Percentiles rank a stretch among this genome's conserved stretches.
These are phyloP conservation scores for Leishmania mexicana DNA, from an alignment of 208 protist genomes.

Conservation along the genomic window DNA sequence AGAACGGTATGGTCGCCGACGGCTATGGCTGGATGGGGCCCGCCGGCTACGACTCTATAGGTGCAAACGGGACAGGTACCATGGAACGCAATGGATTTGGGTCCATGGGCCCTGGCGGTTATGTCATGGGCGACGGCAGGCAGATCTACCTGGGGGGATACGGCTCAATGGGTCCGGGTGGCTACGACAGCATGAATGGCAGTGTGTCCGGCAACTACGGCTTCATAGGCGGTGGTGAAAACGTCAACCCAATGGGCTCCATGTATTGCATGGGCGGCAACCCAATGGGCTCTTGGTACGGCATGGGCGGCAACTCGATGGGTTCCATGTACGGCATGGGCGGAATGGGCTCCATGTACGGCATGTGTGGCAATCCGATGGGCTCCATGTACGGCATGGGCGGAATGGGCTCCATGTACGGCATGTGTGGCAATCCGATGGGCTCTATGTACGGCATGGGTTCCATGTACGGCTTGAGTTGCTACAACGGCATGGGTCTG, in stretches of 20 bases:
- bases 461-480: conserved; percentile 16
- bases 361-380: background rate
- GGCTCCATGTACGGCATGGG: conserved; percentile 8
- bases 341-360: background rate
- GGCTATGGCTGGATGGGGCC: conserved; percentile 22
- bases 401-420: conserved; percentile 24
- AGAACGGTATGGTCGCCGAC: conserved; percentile 8
- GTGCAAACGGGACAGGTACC: background rate
- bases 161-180: conserved; percentile 22
- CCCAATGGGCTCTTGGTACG: conserved; percentile 17
- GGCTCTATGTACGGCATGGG: conserved; percentile 22
- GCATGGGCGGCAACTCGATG: conserved; percentile 17
- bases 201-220: conserved; percentile 8
- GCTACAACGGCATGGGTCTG: conserved; percentile 13
- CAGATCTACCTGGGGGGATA: conserved; percentile 8
- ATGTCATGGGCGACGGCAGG: background rate
- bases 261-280: conserved; percentile 30
- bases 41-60: background rate
- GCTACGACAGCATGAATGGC: conserved; percentile 16
- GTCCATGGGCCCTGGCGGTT: background rate
- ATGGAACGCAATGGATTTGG: background rate
- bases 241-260: conserved; percentile 17
- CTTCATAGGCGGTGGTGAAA: conserved; percentile 10
- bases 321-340: conserved; percentile 26
- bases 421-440: background rate